These are phyloP conservation scores for Gnomoniopsis sp. DNA, from an alignment of 2,329 filamentous ascomycete species.

Conservation along the genomic window DNA sequence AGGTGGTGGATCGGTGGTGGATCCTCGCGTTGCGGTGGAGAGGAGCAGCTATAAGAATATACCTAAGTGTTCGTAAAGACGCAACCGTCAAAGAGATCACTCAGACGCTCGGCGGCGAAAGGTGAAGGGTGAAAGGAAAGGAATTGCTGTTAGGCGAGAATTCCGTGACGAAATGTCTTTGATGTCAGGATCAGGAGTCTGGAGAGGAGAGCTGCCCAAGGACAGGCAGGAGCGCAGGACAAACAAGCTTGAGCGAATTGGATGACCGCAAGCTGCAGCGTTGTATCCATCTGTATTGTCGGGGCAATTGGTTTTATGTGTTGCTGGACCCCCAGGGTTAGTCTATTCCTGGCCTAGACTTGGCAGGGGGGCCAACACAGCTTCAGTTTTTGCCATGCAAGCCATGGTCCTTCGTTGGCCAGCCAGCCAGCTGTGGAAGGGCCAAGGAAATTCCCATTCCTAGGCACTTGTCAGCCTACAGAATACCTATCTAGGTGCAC, in stretches of 20 bases:
- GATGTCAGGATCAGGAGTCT: not conserved
- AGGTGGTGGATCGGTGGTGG: not conserved
- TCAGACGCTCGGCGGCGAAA: not conserved
- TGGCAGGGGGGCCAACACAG: not conserved
- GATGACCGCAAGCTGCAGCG: not conserved
- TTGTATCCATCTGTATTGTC: not conserved
- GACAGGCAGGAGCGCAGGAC: not conserved
- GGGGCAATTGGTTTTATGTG: conserved; percentile 1
- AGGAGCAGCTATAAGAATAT: not conserved
- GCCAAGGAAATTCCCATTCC: too few species aligned
- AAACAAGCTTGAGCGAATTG: not conserved
- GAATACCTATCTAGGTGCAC: too few species aligned
- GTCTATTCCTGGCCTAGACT: conserved; percentile 8
- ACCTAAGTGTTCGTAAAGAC: not conserved
- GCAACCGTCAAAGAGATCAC: not conserved
- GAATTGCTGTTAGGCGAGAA: not conserved
- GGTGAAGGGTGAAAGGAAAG: not conserved
- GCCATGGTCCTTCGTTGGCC: not conserved
- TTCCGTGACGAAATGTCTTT: not conserved
- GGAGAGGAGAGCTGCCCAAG: not conserved
- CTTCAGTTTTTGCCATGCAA: not conserved
- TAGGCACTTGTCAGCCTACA: too few species aligned
- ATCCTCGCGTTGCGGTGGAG: not conserved
- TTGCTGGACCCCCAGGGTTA: conserved; percentile 4
- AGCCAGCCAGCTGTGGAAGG: not conserved